A percentile compares a stretch with the other conserved stretches of the same genome.
Conservation (phyloP, 306 rosid genomes). For the Pterocarpus santalinus region DNA sequence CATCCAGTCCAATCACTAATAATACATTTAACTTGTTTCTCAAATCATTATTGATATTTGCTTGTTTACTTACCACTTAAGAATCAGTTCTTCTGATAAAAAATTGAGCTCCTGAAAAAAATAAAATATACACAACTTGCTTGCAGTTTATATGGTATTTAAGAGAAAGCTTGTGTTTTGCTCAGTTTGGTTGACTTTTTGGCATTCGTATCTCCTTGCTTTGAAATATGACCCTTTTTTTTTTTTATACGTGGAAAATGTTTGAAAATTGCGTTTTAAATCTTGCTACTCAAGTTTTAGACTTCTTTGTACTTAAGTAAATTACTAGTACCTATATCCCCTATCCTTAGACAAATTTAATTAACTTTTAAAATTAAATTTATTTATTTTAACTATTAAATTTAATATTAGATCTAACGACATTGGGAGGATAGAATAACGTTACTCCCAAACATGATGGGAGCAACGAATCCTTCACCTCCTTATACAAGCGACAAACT, state of each 20-base stretch:
- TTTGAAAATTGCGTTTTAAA: conserved; percentile 8
- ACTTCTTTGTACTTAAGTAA: background rate
- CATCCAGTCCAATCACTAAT: background rate
- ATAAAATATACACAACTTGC: background rate
- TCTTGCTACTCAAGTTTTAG: conserved; percentile 24
- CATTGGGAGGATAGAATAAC: too few relatives aligned
- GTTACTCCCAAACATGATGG: too few relatives aligned
- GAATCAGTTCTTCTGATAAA: background rate
- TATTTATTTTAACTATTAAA: too few relatives aligned
- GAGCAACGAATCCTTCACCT: too few relatives aligned
- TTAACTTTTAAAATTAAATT: too few relatives aligned
- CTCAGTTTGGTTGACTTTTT: background rate
- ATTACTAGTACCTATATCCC: background rate
- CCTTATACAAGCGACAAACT: too few relatives aligned
- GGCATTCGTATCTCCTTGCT: background rate
- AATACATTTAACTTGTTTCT: background rate
- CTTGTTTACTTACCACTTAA: background rate
- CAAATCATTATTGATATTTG: background rate
- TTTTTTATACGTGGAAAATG: background rate
- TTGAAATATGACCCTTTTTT: background rate
- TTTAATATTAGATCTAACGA: too few relatives aligned
- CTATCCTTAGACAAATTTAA: background rate
- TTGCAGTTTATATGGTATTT: background rate
- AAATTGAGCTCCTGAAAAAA: background rate
- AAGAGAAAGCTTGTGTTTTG: background rate